A percentile compares a stretch with the other conserved stretches of the same genome.
These are phyloP conservation scores for Phytophthora quininea DNA, from an alignment of 352 stramenopile species.

Conservation along the genomic window DNA sequence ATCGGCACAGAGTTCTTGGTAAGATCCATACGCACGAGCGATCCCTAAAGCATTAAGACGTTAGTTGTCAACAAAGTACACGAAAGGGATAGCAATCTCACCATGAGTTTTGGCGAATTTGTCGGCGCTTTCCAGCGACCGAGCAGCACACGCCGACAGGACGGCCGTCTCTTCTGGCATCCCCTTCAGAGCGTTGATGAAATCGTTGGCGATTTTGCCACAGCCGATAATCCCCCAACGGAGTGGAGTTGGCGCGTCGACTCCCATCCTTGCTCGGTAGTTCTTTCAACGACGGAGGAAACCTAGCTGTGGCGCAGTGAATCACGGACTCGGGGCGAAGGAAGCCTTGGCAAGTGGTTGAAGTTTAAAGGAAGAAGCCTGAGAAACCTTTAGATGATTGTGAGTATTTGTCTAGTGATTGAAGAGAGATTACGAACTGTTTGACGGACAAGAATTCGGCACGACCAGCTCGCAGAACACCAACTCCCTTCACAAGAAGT, in stretches of 20 bases:
- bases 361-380: too few species aligned
- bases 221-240: slow-evolving; percentile 71
- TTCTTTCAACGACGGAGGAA: not conserved
- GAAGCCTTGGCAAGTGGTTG: not conserved
- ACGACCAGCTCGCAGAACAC: not conserved
- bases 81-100: slow-evolving; percentile 36
- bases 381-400: too few species aligned
- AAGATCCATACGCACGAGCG: slow-evolving; percentile 66
- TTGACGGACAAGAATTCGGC: too few species aligned
- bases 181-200: slow-evolving; percentile 48
- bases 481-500: not conserved
- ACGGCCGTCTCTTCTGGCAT: slow-evolving; percentile 15
- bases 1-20: slow-evolving; percentile 78
- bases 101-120: slow-evolving; percentile 46
- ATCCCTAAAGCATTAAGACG: slow-evolving; percentile 21
- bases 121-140: slow-evolving; percentile 49
- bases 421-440: too few species aligned
- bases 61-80: not conserved
- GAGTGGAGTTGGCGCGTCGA: slow-evolving; percentile 31
- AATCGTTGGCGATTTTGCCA: slow-evolving; percentile 67
- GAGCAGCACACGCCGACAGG: slow-evolving; percentile 51
- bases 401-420: too few species aligned
- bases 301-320: not conserved
- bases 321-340: not conserved
- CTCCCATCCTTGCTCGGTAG: slow-evolving; percentile 2